Conservation (phyloP, 1,284 basidiomycete species). For the Sporisorium sorghi region DNA sequence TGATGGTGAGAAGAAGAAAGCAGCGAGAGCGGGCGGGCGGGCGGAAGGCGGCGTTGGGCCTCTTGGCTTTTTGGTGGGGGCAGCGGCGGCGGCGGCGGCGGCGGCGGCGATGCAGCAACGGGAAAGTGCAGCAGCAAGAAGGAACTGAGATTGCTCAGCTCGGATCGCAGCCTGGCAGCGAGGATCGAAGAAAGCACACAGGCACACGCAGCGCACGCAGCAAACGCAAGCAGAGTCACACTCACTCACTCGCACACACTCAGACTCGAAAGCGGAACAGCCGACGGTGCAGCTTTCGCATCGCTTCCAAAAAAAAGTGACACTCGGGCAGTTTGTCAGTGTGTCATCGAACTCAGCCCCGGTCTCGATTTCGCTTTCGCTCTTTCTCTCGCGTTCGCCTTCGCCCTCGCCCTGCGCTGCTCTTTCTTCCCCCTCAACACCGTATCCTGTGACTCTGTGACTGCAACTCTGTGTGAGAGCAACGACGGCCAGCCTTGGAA, state of each 20-base stretch:
- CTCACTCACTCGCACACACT: neutral
- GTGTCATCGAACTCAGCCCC: neutral
- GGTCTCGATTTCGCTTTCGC: neutral
- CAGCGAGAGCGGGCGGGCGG: neutral
- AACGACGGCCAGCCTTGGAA: neutral
- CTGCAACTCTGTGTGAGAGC: too few species aligned
- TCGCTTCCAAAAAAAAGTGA: slow-evolving; percentile 14
- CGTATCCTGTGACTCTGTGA: neutral
- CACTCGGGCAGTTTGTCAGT: slow-evolving; percentile 8
- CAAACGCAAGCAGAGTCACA: slow-evolving; percentile 9
- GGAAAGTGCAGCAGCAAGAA: neutral
- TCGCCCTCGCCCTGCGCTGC: neutral
- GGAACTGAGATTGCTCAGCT: slow-evolving; percentile 11
- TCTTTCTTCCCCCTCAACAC: neutral
- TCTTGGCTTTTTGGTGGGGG: slow-evolving; percentile 3
- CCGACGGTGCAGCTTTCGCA: slow-evolving; percentile 10
- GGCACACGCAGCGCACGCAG: slow-evolving; percentile 1
- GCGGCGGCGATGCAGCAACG: neutral
- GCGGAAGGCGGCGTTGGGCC: neutral
- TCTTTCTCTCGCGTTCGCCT: neutral
- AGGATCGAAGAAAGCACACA: slow-evolving; percentile 25
- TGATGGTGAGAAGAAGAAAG: neutral
- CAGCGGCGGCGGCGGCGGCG: too few species aligned
- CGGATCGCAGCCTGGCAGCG: slow-evolving; percentile 5
- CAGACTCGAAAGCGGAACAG: slow-evolving; percentile 9